Evolutionary conservation across 345 rosid species (phyloP).

Genomic region (Garcia nutans): DNA sequence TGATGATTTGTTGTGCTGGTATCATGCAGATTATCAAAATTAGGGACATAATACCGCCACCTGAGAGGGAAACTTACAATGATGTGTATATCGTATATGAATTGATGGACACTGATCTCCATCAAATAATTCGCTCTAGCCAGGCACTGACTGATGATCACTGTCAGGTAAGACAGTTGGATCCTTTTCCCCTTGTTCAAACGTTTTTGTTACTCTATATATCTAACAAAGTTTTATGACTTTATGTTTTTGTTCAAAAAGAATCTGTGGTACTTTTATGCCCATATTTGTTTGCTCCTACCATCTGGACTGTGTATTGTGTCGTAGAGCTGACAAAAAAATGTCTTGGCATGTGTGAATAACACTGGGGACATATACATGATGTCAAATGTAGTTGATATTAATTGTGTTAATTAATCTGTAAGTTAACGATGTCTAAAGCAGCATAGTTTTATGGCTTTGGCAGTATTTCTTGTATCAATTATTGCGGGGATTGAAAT

Average conservation of each 20-base stretch:
- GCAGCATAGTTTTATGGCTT: slow-evolving; percentile 2
- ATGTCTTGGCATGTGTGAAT: too few relatives aligned
- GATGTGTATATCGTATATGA: slow-evolving; percentile 30
- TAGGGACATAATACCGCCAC: slow-evolving; percentile 28
- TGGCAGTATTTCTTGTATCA: slow-evolving; percentile 82
- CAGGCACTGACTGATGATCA: slow-evolving; percentile 27
- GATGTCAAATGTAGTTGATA: neutral
- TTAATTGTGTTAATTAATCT: neutral
- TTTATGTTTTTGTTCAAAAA: neutral
- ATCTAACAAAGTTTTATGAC: neutral
- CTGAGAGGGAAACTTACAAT: slow-evolving; percentile 16
- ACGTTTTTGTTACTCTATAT: neutral
- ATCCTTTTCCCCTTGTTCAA: neutral
- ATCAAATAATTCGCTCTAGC: slow-evolving; percentile 21
- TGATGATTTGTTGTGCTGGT: neutral
- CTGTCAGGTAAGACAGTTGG: slow-evolving; percentile 13
- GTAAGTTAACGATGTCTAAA: neutral
- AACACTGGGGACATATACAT: too few relatives aligned
- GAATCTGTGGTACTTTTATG: too few relatives aligned
- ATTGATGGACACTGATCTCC: slow-evolving; percentile 28
- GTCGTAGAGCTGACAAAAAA: too few relatives aligned
- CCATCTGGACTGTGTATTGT: too few relatives aligned
- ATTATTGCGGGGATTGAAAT: slow-evolving; percentile 73
- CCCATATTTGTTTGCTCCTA: too few relatives aligned
- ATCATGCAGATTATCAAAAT: slow-evolving; percentile 24